Evolutionary conservation across 2,329 filamentous ascomycete species (phyloP), one percentile per base, ranked within the genome.

Genomic region (Penicillium sclerotigenum): DNA sequence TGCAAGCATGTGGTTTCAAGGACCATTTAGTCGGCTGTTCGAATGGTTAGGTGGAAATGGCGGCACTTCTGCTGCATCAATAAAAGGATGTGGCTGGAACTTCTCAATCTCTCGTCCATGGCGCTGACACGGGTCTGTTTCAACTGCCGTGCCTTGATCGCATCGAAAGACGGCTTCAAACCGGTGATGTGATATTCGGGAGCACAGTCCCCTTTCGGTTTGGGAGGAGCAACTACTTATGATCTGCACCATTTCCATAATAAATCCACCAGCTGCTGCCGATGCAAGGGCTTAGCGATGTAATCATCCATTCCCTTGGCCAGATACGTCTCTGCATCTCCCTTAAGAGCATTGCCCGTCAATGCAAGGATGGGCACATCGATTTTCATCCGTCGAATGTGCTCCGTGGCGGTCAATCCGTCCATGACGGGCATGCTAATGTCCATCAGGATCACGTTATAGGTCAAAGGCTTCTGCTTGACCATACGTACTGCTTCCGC

Each of bases 271-370:
- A 83, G 60, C 8, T 76, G 70, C 47, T 77, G 76, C n/a, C 77
- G 75, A 60, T 81, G 77, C 11, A 83, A 76, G 0, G 81, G 82
- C 60, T 84, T 84, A 2, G 81, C 71, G 13, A 84, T 72, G 58
- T 83, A 84, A 40, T 79, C 81, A 40, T 80, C 78, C 81, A 84
- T 82, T 0, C 82, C 82, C 47, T 77, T 78, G 5, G 77, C 76
- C 28, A 82, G 70, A 58, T 82, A 84, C 10, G 71, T 73, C 43
- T 84, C 82, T 4, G 74, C 77, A 56, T 85, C 81, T 0, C 79
- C 82, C 47, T 81, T 80, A 18, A 84, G 70, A 0, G 82, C 82
- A 57, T 83, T 81, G 0, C 81, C 81, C 0, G 81, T 83, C 72
- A 83, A 78, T 14, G 81, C 81, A 20, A 84, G 76, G 37, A 83